phyloP scores from a whole-genome alignment of 1,139 yeast genomes.

The Saccharomyces pastorianus region DNA sequence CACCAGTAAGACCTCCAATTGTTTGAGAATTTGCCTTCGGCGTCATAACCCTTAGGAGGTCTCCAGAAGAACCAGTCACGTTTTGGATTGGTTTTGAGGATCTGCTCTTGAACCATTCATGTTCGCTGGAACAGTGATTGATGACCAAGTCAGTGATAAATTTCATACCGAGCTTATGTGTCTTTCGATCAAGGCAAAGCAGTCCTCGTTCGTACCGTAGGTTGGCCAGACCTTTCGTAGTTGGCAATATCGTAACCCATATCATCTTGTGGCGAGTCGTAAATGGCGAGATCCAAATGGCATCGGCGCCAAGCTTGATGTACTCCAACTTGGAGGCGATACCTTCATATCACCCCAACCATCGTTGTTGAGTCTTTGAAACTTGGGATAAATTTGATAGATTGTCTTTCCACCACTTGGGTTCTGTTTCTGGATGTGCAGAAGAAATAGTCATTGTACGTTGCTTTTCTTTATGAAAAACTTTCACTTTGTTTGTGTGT shows the following conservation, averaged over 20 bases:
- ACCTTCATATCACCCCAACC: conserved; percentile 50
- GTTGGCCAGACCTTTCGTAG: conserved; percentile 43
- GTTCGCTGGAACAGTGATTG: conserved; percentile 51
- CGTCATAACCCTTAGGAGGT: conserved; percentile 39
- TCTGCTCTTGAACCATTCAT: conserved; percentile 50
- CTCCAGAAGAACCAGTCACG: conserved; percentile 59
- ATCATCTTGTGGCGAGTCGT: conserved; percentile 52
- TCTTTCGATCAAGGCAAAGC: conserved; percentile 20
- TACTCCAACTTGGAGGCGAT: conserved; percentile 46
- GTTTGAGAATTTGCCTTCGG: conserved; percentile 46
- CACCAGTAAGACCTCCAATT: conserved; percentile 49
- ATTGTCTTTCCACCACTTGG: conserved; percentile 51
- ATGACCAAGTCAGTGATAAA: conserved; percentile 49
- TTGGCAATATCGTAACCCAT: conserved; percentile 58
- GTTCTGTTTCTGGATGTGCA: conserved; percentile 13
- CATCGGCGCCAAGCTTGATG: conserved; percentile 45
- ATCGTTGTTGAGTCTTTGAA: conserved; percentile 52
- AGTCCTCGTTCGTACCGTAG: conserved; percentile 48
- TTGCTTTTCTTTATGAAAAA: background rate
- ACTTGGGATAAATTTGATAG: conserved; percentile 51
- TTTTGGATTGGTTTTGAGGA: conserved; percentile 45
- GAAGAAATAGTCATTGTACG: conserved; percentile 19
- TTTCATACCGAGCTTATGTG: conserved; percentile 45
- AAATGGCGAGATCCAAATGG: conserved; percentile 54
- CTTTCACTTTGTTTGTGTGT: background rate